Base-by-base conservation (phyloP, 1,284 basidiomycete species). In the Macrocybe sp. region DNA sequence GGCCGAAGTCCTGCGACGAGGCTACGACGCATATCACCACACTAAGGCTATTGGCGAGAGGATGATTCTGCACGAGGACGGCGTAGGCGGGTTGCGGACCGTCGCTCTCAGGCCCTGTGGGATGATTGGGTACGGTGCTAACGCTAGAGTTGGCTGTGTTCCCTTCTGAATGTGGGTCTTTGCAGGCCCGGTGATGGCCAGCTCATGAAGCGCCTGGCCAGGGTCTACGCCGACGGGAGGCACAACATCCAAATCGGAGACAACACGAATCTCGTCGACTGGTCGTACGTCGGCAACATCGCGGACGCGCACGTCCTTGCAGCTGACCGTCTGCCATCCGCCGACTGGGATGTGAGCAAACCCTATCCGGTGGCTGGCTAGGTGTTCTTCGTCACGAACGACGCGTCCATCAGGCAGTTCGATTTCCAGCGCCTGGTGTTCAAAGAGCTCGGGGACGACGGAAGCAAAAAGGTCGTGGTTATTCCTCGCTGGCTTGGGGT, bases 101-200 rank as follows among this genome's bases (percentile, higher is more conserved):
- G 76, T 78, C 35, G 75, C 79, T 8, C 59, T 85, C 11, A 68
- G 82, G 34, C 83, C 82, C 1, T 75, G 78, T 12, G 82, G 82
- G 9, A 84, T 85, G 63, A 83, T 82, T 61, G 82, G 82, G 74
- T 61, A 37, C 10, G 41, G 38, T n/a, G 16, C 32, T 37, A 22
- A 22, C 22, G 22, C 22, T 4, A 22, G 22, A 22, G 12, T 31
- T 3, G n/a, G 37, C 29, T 7, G 22, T 37, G 2, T 29, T 35
- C 37, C 33, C 39, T 39, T 36, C 22, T 22, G 22, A 22, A 41
- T 41, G 28, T 32, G 7, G 6, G 12, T 44, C 32, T 29, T 37
- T n/a, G 33, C 41, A 60, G 59, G 4, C 54, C 55, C 16, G 47
- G 22, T n/a, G 61, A 61, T 44, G 54, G 46, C 38, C 57, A 61